A percentile compares a stretch with the other conserved stretches of the same genome.
Conservation (phyloP, 2,329 filamentous ascomycete genomes). For the Rachicladosporium sp. region DNA sequence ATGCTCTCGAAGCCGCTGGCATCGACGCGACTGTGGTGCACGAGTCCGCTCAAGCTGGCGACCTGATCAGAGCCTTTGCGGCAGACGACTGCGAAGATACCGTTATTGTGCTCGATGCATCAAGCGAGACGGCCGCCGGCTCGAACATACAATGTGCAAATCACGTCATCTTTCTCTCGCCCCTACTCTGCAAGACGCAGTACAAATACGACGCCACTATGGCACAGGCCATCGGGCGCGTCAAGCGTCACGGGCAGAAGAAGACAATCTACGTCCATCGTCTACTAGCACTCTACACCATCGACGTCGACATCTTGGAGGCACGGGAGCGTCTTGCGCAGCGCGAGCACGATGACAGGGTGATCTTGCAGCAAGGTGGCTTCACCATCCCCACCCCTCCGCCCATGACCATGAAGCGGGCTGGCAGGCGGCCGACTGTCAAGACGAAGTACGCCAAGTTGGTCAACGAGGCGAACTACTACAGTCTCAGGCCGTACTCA, state of each 20-base stretch:
- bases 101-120: slow-evolving; percentile 46
- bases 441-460: slow-evolving; percentile 20
- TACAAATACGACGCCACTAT: slow-evolving; percentile 46
- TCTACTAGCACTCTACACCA: slow-evolving; percentile 67
- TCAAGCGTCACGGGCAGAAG: slow-evolving; percentile 45
- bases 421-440: background rate
- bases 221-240: slow-evolving; percentile 52
- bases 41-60: slow-evolving; percentile 11
- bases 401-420: slow-evolving; percentile 5
- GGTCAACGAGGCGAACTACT: slow-evolving; percentile 14
- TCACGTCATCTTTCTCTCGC: slow-evolving; percentile 51
- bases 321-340: slow-evolving; percentile 24
- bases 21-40: slow-evolving; percentile 28
- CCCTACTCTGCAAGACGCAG: slow-evolving; percentile 38
- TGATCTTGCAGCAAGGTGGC: slow-evolving; percentile 13
- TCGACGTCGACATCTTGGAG: slow-evolving; percentile 37
- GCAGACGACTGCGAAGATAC: slow-evolving; percentile 22
- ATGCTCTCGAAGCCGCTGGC: slow-evolving; percentile 20
- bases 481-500: slow-evolving; percentile 21
- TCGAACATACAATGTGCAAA: slow-evolving; percentile 50
- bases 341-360: slow-evolving; percentile 9
- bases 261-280: slow-evolving; percentile 50
- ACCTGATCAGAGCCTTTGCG: slow-evolving; percentile 13
- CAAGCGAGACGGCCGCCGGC: slow-evolving; percentile 46
- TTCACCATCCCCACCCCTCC: slow-evolving; percentile 8